Evolutionary conservation across 345 rosid genomes (phyloP), one percentile per base, ranked within the genome.

Genomic region (Populus ilicifolia): DNA sequence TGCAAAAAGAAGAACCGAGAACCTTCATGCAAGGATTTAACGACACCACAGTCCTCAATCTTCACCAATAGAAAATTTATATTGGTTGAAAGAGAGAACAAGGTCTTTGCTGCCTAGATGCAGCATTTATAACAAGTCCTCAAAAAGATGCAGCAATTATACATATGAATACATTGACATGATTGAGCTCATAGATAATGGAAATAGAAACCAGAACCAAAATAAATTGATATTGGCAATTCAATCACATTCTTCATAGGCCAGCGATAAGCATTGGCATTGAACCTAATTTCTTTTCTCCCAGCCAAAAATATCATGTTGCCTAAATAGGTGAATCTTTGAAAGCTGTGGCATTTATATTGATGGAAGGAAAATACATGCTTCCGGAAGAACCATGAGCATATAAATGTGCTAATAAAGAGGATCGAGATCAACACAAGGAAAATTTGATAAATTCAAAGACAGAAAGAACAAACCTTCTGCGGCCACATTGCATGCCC

Each of bases 401-500:
- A 8, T 29, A 12, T 18, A 1, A 65, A 59, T 36, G 18, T 8
- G 35, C 36, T 13, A 30, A 8, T 33, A 33, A 56, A 65, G 44
- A 64, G 5, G 38, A 67, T 44, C 1, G 59, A 62, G 43, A 39
- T 39, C 1, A 38, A 76, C 4, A 41, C 36, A 13, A 64, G 72
- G 43, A 48, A 72, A 69, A 46, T 18, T 41, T 2, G 63, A 59
- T 46, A 74, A 54, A 12, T 27, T 35, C 29, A 50, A 1, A 46
- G 73, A 74, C 54, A 72, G 59, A 69, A 71, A 78, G 81, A 74
- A 69, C 83, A 63, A 68, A 93, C 98, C 99, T 96, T 93, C 97
- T 62, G 98, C 94, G 44, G 97, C 99, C 27, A 93, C 96, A 71
- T 89, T 90, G 71, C 98, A 96, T 36, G 83, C 88, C 85, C 92